These are phyloP conservation scores for Meira nashicola DNA, from an alignment of 1,284 basidiomycete species.

Conservation along the genomic window DNA sequence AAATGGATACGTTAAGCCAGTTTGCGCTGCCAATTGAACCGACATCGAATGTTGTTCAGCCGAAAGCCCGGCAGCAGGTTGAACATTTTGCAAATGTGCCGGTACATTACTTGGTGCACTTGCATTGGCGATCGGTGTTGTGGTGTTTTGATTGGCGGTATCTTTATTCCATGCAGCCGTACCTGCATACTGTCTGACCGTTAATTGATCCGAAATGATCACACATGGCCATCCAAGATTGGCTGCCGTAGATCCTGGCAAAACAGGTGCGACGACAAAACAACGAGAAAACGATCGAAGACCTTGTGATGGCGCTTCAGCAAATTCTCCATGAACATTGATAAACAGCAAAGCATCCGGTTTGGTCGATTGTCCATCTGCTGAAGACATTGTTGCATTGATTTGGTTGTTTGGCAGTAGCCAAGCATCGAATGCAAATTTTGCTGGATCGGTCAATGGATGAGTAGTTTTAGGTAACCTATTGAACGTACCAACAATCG, in stretches of 20 bases:
- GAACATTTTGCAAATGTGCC: slow-evolving; percentile 23
- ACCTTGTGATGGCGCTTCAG: slow-evolving; percentile 64
- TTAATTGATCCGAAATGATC: slow-evolving; percentile 82
- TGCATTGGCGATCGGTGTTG: slow-evolving; percentile 16
- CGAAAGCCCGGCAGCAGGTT: slow-evolving; percentile 16
- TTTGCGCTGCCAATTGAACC: slow-evolving; percentile 48
- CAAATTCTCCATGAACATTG: slow-evolving; percentile 83
- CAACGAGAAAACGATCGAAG: slow-evolving; percentile 88
- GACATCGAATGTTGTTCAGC: slow-evolving; percentile 50
- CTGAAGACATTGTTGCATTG: slow-evolving; percentile 19
- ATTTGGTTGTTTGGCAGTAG: slow-evolving; percentile 56
- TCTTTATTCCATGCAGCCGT: slow-evolving; percentile 62
- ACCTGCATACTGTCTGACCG: slow-evolving; percentile 75
- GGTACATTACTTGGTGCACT: slow-evolving; percentile 19
- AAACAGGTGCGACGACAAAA: slow-evolving; percentile 77
- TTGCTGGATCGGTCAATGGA: slow-evolving; percentile 61
- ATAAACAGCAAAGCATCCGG: slow-evolving; percentile 65
- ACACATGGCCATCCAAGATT: slow-evolving; percentile 80
- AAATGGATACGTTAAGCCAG: slow-evolving; percentile 51
- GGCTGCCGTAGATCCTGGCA: slow-evolving; percentile 75
- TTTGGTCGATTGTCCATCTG: slow-evolving; percentile 12
- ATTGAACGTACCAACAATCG: slow-evolving; percentile 63
- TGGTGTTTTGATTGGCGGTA: slow-evolving; percentile 18
- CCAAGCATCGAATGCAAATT: slow-evolving; percentile 86
- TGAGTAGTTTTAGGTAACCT: slow-evolving; percentile 75